These are phyloP conservation scores for Hirschfeldia incana DNA, from an alignment of 345 rosid species.

Conservation along the genomic window DNA sequence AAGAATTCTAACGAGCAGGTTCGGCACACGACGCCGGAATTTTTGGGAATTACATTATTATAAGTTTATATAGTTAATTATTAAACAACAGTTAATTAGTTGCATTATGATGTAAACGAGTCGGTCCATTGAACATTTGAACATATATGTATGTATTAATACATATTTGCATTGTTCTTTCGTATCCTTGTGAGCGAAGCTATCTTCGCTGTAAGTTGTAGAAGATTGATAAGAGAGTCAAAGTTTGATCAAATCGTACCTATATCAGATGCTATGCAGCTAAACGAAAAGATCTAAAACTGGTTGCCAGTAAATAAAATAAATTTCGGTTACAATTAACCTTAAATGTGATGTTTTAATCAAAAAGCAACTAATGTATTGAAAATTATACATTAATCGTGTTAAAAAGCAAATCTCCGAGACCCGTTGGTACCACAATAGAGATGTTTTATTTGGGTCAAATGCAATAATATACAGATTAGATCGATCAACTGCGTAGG, in stretches of 20 bases:
- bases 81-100: background rate
- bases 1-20: background rate
- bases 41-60: background rate
- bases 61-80: background rate
- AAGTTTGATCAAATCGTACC: too few species aligned
- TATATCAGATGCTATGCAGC: too few species aligned
- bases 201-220: background rate
- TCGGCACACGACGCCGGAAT: constrained; percentile 26
- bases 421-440: background rate
- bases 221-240: too few species aligned
- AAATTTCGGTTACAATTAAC: background rate
- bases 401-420: background rate
- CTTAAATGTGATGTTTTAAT: background rate
- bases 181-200: background rate
- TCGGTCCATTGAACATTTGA: constrained; percentile 17
- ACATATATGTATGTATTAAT: background rate
- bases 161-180: background rate
- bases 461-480: constrained; percentile 5
- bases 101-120: constrained; percentile 3
- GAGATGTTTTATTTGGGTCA: constrained; percentile 22
- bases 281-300: too few species aligned
- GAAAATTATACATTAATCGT: background rate
- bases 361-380: background rate
- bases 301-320: background rate
- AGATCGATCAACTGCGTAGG: background rate